Evolutionary conservation across 139 green algal species (phyloP).

Genomic region (Pleodorina starrii): DNA sequence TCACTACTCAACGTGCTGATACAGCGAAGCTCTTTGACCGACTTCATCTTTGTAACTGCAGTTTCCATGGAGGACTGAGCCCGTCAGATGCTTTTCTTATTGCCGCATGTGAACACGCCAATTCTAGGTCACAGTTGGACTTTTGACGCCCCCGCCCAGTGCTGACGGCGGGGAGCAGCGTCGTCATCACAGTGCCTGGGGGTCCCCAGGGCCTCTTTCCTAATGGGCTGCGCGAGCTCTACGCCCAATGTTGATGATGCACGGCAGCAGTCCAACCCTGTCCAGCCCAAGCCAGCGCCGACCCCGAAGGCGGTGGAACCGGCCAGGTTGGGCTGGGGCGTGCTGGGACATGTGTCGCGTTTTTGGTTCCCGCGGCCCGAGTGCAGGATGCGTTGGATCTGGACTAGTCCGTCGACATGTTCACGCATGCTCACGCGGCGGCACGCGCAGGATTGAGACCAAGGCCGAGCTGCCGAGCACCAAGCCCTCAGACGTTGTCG

Average conservation of each 20-base stretch:
- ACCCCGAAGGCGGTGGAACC: slow-evolving; percentile 36
- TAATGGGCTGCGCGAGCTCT: slow-evolving; percentile 37
- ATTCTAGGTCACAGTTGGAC: background rate
- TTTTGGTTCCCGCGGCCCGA: background rate
- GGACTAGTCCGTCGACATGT: background rate
- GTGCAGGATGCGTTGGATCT: background rate
- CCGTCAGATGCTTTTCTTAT: background rate
- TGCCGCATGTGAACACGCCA: background rate
- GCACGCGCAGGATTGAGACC: slow-evolving; percentile 19
- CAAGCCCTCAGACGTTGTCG: slow-evolving; percentile 42
- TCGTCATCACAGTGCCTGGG: background rate
- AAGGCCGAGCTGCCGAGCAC: slow-evolving; percentile 42
- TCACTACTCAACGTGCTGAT: background rate
- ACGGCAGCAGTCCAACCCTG: background rate
- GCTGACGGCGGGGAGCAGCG: background rate
- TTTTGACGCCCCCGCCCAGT: background rate
- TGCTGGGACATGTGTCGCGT: slow-evolving; percentile 10
- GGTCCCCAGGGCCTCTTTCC: background rate
- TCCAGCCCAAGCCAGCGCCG: slow-evolving; percentile 10
- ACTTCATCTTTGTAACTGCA: background rate
- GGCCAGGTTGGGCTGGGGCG: background rate
- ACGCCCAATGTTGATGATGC: slow-evolving; percentile 12
- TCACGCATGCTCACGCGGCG: background rate
- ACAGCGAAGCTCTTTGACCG: background rate
- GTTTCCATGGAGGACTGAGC: background rate